Base-by-base conservation (phyloP, 2,329 filamentous ascomycete species). In the Botryotinia convoluta region DNA sequence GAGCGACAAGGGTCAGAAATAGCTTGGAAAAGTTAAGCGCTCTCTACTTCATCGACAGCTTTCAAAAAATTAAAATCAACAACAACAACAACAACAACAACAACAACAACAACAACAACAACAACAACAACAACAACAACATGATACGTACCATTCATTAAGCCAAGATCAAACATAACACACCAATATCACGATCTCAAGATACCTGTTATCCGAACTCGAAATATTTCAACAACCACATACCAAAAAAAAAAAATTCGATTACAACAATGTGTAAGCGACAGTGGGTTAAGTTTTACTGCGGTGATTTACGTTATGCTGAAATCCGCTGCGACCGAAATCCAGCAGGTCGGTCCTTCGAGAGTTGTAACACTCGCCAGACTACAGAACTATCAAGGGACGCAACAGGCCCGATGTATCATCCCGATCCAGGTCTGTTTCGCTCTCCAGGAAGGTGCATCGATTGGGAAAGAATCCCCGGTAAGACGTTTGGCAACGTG, bases 221-320 rank as follows among this genome's bases (percentile, higher is more conserved):
- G 9, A n/a, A 22, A n/a, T 9, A 18, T 51, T n/a, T 39, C 18
- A 48, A 20, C 3, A 14, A 22, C 45, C 44, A 22, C 7, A 39
- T 20, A 67, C 3, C 32, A n/a, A n/a, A n/a, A n/a, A n/a, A n/a
- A n/a, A n/a, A n/a, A n/a, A n/a, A n/a, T n/a, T n/a, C n/a, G 18
- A 64, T 26, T 45, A 64, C 18, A 22, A 54, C 39, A n/a, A 68
- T 68, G 45, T 68, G 64, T 29, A 20, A 4, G 51, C 64, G 64
- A 54, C 45, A 54, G 37, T 68, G 64, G 64, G 45, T n/a, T 54
- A 20, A 1, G 9, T 68, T 68, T 22, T 18, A 22, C 9, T 68
- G 64, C 5, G 26, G 29, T 22, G 64, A 68, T 54, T 4, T 54
- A 29, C 32, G 45, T 7, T 39, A 10, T 39, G 18, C 32, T 54